Percentiles rank a stretch among this genome's conserved stretches.
Evolutionary conservation across 371 early-diverging fungal genomes (phyloP).

Genomic region (Saksenaea vasiformis): DNA sequence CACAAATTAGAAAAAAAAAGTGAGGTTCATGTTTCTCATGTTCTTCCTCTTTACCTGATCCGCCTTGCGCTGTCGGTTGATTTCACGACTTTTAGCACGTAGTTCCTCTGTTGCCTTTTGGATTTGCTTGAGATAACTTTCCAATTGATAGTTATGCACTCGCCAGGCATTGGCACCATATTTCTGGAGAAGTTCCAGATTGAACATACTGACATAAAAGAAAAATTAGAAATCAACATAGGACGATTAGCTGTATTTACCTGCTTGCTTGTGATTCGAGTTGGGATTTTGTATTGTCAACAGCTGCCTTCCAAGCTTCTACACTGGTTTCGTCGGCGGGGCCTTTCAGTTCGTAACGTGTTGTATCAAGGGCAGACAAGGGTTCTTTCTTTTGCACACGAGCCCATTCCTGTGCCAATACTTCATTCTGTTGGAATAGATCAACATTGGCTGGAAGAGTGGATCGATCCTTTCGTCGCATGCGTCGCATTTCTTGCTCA

Average conservation of each 20-base stretch:
- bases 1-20: neutral
- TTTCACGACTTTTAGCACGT: slow-evolving; percentile 51
- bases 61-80: slow-evolving; percentile 71
- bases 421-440: slow-evolving; percentile 41
- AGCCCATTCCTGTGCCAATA: slow-evolving; percentile 66
- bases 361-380: slow-evolving; percentile 59
- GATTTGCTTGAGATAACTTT: slow-evolving; percentile 49
- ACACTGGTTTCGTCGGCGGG: slow-evolving; percentile 48
- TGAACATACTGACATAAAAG: slow-evolving; percentile 51
- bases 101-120: slow-evolving; percentile 52
- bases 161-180: slow-evolving; percentile 88
- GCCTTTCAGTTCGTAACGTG: slow-evolving; percentile 63
- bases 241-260: too few relatives aligned
- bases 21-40: neutral
- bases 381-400: slow-evolving; percentile 57
- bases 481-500: slow-evolving; percentile 69
- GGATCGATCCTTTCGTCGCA: slow-evolving; percentile 49
- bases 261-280: slow-evolving; percentile 82
- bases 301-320: slow-evolving; percentile 65
- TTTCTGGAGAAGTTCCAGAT: slow-evolving; percentile 79
- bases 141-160: slow-evolving; percentile 80
- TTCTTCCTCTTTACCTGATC: slow-evolving; percentile 59
- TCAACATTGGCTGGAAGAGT: slow-evolving; percentile 33
- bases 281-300: slow-evolving; percentile 83
- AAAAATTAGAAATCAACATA: neutral